A percentile compares a stretch with the other conserved stretches of the same genome.
These are phyloP conservation scores for Camellia japonica DNA, from an alignment of 148 eudicot species.

Conservation along the genomic window DNA sequence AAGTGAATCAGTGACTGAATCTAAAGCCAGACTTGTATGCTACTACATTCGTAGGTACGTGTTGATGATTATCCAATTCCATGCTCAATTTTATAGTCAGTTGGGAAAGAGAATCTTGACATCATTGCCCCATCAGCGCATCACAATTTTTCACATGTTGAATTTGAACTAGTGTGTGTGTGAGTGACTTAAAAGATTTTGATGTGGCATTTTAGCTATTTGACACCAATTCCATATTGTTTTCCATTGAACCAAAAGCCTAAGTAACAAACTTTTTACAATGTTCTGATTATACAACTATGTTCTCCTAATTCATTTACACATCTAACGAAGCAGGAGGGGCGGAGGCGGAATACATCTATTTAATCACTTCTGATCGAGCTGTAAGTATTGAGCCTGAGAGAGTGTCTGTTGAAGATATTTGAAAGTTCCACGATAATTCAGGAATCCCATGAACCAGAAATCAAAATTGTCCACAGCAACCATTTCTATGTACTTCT, in stretches of 20 bases:
- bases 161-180: too few relatives aligned
- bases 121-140: not conserved
- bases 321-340: not conserved
- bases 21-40: too few relatives aligned
- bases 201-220: too few relatives aligned
- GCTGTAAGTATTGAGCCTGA: not conserved
- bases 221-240: not conserved
- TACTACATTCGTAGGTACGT: too few relatives aligned
- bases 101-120: not conserved
- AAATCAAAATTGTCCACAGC: slow-evolving; percentile 33
- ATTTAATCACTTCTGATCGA: not conserved
- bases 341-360: too few relatives aligned
- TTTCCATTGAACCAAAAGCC: not conserved
- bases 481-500: slow-evolving; percentile 33
- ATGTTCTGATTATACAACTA: not conserved
- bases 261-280: not conserved
- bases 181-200: too few relatives aligned
- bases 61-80: too few relatives aligned
- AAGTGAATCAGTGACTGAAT: too few relatives aligned
- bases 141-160: not conserved
- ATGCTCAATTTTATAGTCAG: too few relatives aligned
- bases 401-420: slow-evolving; percentile 21
- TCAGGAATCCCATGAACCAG: slow-evolving; percentile 40
- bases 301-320: not conserved
- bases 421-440: slow-evolving; percentile 23